Evolutionary conservation across 2,329 filamentous ascomycete genomes (phyloP), one percentile per base, ranked within the genome.

Genomic region (Penicillium aurantiogriseum): DNA sequence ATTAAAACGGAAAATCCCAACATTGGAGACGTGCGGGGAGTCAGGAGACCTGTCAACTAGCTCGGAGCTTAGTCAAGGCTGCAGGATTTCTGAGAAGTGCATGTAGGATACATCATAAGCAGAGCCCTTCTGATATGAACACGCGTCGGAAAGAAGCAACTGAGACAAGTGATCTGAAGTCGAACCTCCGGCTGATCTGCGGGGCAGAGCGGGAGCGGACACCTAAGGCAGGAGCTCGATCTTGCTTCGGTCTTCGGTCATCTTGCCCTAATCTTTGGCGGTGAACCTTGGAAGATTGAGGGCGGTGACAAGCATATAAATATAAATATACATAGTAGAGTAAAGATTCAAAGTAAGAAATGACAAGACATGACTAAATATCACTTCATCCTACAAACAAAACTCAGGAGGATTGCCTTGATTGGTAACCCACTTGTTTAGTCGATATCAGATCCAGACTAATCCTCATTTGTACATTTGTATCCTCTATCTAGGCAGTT

Each of bases 21-120:
- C 47, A 47, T 44, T 57, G 51, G 54, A 51, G 63, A 64, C 67
- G 71, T 72, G 66, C 51, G 62, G 67, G 61, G 40, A 21, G 54
- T 35, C 42, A 43, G 49, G 43, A 59, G 51, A 54, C 57, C 53
- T 56, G 54, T 51, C 57, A 38, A 54, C 56, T 44, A 54, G 40
- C 51, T 42, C n/a, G 44, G 54, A 62, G 55, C 49, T 63, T 61
- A 65, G 51, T 59, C 54, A 60, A 71, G 69, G 69, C 68, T 66
- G 66, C 65, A 65, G 45, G 46, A 66, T 71, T 71, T 53, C 58
- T 57, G 63, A 61, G 29, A 48, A 65, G 62, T 29, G 58, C 43
- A 54, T 51, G 55, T 54, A 59, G 43, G 57, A 57, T 54, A 62
- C 61, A 71, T 73, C 67, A 69, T 67, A 39, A 55, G 58, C 42